These are phyloP conservation scores for Nigrospora sphaerica DNA, from an alignment of 2,329 filamentous ascomycete genomes.

Conservation along the genomic window DNA sequence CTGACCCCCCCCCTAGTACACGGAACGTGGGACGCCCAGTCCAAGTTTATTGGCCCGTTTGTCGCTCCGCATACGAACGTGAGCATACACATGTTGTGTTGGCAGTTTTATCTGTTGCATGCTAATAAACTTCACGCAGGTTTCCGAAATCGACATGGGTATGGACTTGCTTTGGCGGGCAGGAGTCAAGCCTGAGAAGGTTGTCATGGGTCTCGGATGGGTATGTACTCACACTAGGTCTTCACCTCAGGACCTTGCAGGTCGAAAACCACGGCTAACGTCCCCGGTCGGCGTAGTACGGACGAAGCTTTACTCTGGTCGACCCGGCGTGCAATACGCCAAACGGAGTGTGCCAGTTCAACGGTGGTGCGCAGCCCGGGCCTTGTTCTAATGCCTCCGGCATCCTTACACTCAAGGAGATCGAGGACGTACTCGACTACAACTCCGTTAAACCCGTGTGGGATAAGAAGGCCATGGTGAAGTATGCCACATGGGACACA, in stretches of 20 bases:
- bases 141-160: slow-evolving; percentile 19
- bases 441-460: slow-evolving; percentile 12
- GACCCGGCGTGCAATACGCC: slow-evolving; percentile 8
- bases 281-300: too few relatives aligned
- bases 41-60: slow-evolving; percentile 9
- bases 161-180: slow-evolving; percentile 17
- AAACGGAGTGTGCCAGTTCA: slow-evolving; percentile 9
- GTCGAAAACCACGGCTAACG: too few relatives aligned
- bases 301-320: slow-evolving; percentile 11
- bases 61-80: slow-evolving; percentile 21
- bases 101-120: too few relatives aligned
- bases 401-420: slow-evolving; percentile 8
- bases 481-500: slow-evolving; percentile 23
- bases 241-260: too few relatives aligned
- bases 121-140: too few relatives aligned
- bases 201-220: slow-evolving; percentile 21
- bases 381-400: slow-evolving; percentile 3
- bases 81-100: too few relatives aligned
- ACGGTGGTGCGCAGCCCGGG: slow-evolving; percentile 5
- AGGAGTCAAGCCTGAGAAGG: slow-evolving; percentile 15
- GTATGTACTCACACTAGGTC: too few relatives aligned
- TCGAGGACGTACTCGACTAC: slow-evolving; percentile 13
- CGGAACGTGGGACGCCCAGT: slow-evolving; percentile 19
- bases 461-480: slow-evolving; percentile 21
- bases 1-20: too few relatives aligned